Percentiles rank a stretch among this genome's conserved stretches.
These are phyloP conservation scores for Dillenia turbinata DNA, from an alignment of 164 flowering plant species.

Conservation along the genomic window DNA sequence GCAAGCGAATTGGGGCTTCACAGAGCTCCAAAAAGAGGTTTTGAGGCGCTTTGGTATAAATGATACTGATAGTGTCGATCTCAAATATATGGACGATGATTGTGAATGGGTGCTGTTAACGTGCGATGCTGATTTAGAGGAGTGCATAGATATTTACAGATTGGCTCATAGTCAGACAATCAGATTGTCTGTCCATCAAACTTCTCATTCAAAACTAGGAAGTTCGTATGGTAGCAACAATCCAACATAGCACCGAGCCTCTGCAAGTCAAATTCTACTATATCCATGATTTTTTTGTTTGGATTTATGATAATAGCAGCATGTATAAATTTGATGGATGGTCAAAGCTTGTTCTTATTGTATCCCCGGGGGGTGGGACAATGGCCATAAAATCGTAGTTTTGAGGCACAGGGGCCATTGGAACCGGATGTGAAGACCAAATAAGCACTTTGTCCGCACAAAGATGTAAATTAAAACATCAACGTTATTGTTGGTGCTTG, in stretches of 20 bases:
- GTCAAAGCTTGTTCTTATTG: no score
- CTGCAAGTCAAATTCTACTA: no score
- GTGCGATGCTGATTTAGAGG: slow-evolving; percentile 83
- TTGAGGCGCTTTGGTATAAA: slow-evolving; percentile 53
- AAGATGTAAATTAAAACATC: no score
- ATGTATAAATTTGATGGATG: no score
- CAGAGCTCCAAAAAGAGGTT: slow-evolving; percentile 56
- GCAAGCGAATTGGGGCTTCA: slow-evolving; percentile 46
- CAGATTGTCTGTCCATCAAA: slow-evolving; percentile 29
- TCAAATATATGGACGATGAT: slow-evolving; percentile 87
- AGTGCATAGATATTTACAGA: slow-evolving; percentile 57
- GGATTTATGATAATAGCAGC: no score
- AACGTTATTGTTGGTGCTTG: no score
- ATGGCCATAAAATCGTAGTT: no score
- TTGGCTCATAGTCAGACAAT: slow-evolving; percentile 37
- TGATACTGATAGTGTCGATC: slow-evolving; percentile 34
- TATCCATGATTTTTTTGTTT: no score
- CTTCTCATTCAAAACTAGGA: slow-evolving; percentile 23
- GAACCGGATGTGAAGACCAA: no score
- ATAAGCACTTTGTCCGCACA: no score
- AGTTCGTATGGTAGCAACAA: slow-evolving; percentile 31
- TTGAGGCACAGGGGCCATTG: no score
- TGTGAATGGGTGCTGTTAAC: slow-evolving; percentile 83
- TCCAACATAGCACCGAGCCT: neutral
- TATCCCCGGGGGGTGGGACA: no score